Conservation (phyloP, 2,329 filamentous ascomycete genomes). For the Colletotrichum limetticola region DNA sequence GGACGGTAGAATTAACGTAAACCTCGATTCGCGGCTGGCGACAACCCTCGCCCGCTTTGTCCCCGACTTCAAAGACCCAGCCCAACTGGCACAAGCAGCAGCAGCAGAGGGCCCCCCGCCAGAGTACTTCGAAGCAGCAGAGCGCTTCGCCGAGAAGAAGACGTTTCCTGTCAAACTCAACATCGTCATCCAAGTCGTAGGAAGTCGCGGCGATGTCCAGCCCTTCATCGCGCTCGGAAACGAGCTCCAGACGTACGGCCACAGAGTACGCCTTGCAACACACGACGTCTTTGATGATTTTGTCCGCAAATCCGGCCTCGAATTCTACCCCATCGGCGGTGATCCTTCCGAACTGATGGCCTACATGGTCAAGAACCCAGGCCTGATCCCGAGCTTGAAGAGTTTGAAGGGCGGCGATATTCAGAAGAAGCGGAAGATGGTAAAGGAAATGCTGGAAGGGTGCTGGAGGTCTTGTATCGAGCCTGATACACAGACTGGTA, state of each 20-base stretch:
- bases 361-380: constrained; percentile 45
- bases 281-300: constrained; percentile 61
- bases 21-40: constrained; percentile 30
- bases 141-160: constrained; percentile 15
- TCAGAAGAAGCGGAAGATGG: constrained; percentile 39
- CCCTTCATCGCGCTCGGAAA: constrained; percentile 65
- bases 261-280: constrained; percentile 63
- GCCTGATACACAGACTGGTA: constrained; percentile 21
- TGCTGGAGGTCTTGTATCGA: constrained; percentile 42
- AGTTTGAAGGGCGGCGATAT: constrained; percentile 42
- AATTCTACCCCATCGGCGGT: constrained; percentile 66
- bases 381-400: constrained; percentile 41
- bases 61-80: constrained; percentile 23
- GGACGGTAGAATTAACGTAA: constrained; percentile 32
- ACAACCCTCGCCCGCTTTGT: constrained; percentile 30
- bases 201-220: constrained; percentile 64
- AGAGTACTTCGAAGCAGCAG: constrained; percentile 24
- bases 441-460: constrained; percentile 39
- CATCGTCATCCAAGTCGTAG: constrained; percentile 66
- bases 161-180: constrained; percentile 48
- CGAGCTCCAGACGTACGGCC: constrained; percentile 57
- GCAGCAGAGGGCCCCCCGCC: constrained; percentile 13
- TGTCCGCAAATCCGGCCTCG: constrained; percentile 57
- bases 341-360: constrained; percentile 56
- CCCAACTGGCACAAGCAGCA: constrained; percentile 3